Base-by-base conservation (phyloP, 1,284 basidiomycete genomes). In the Pyrrhoderma lamaoense region DNA sequence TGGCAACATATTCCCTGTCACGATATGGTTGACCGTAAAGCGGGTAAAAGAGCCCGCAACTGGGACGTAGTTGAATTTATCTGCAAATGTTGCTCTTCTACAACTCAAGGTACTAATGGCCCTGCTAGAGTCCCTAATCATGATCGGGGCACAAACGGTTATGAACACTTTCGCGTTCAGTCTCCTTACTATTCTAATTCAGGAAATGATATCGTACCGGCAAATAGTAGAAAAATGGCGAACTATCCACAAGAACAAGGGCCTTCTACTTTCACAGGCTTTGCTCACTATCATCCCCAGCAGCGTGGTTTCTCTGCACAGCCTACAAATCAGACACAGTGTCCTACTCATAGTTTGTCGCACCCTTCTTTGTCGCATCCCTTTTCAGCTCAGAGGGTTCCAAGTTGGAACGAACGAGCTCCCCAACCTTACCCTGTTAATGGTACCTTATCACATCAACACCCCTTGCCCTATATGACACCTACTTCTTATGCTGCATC, bases 1-100 rank as follows among this genome's bases (percentile, higher is more conserved):
- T 93, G 91, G 90, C 87, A 89, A 57, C 87, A 90, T 57, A 88
- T 87, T 37, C 58, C 68, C n/a, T 90, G 87, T 58, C 85, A 90
- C 59, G 83, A 90, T 59, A 66, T 65, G 38, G 77, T 73, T 22
- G 86, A 89, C 61, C 63, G 68, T 37, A 67, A 69, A 35, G 71
- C 74, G 22, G 81, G 85, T 16, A 73, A 72, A 13, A 75, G 74
- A 13, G 74, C 71, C 58, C 79, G 85, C 27, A 77, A 89, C 57
- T 90, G 87, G 87, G 75, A 84, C 44, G 58, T 65, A 14, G 82
- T 82, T 45, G 83, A 88, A 39, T 89, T 73, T 58, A 47, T 40
- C 18, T 55, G 56, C 42, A 49, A 22, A 22, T 22, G 25, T 16
- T 56, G 50, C 18, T 31, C 51, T 36, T 37, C 14, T 5, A 14